These are phyloP conservation scores for Tremella yokohamensis DNA, from an alignment of 768 basidiomycete genomes.

Conservation along the genomic window DNA sequence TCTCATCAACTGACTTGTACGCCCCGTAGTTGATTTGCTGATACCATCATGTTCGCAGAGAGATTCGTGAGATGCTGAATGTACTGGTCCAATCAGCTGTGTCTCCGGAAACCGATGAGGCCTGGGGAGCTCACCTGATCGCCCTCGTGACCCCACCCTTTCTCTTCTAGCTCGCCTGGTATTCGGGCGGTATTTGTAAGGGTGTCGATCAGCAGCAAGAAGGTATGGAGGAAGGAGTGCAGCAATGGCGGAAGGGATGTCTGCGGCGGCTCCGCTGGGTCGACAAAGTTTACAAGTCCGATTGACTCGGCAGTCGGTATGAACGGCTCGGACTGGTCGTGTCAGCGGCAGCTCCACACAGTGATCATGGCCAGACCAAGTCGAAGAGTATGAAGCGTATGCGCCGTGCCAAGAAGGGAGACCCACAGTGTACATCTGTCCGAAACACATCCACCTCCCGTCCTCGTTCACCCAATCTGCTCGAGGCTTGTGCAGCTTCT, in stretches of 20 bases:
- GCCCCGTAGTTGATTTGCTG: slow-evolving; percentile 32
- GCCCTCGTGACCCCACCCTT: slow-evolving; percentile 39
- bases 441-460: slow-evolving; percentile 42
- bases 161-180: slow-evolving; percentile 36
- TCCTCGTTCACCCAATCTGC: slow-evolving; percentile 40
- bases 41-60: slow-evolving; percentile 41
- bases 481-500: slow-evolving; percentile 24
- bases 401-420: not conserved
- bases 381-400: not conserved
- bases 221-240: slow-evolving; percentile 42
- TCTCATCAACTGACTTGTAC: slow-evolving; percentile 22
- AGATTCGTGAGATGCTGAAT: slow-evolving; percentile 44
- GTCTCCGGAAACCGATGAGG: not conserved
- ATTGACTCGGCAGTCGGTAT: slow-evolving; percentile 33
- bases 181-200: slow-evolving; percentile 36
- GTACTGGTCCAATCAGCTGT: slow-evolving; percentile 21
- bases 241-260: slow-evolving; percentile 31
- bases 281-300: slow-evolving; percentile 26
- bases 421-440: slow-evolving; percentile 33
- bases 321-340: not conserved
- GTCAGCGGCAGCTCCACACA: no score
- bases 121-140: slow-evolving; percentile 38
- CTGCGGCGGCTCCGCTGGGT: slow-evolving; percentile 29
- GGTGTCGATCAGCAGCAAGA: slow-evolving; percentile 32
- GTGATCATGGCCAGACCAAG: no score